Base-by-base conservation (phyloP, 306 rosid species). In the Cucurbita argyrosperma region DNA sequence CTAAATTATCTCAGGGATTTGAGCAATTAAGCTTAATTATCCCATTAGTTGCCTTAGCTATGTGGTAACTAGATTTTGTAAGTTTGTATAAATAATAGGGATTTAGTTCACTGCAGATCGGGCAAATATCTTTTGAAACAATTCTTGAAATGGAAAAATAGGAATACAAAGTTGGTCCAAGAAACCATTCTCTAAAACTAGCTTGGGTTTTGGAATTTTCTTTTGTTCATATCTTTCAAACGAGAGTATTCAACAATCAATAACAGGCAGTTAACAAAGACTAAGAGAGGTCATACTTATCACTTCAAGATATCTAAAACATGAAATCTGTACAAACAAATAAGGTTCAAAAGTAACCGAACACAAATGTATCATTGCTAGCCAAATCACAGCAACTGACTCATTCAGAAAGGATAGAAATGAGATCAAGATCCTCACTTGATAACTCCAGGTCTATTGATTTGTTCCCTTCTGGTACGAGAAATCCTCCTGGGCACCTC, bases 361-460 rank as follows among this genome's bases (percentile, higher is more conserved):
- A 10, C 23, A 21, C 40, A 23, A 46, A 30, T 12, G 57, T 26
- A 47, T 21, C 53, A 71, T 7, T 2, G 61, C 10, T 49, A 38
- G 16, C 43, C n/a, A 53, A 72, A 35, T 52, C 76, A 39, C 8
- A 18, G 50, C 47, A 1, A 39, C 42, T 11, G 54, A 7, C 15
- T 74, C 66, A 4, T 39, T 55, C 50, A 42, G 66, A 74, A 40
- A 43, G 9, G 56, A 47, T 40, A 49, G 40, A 30, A 35, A 47
- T 14, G 74, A 16, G 77, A 57, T 15, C 21, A 42, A 30, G 67
- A 16, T 72, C 51, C 66, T 90, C 89, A 94, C 88, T 78, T 82
- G 80, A 91, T 94, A 78, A 85, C 83, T 79, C 84, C 39, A 42
- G 98, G 98, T 79, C 87, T 86, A 77, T 94, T 90, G 68, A 83